These are phyloP conservation scores for Sporothrix humicola DNA, from an alignment of 2,329 filamentous ascomycete species.

Conservation along the genomic window DNA sequence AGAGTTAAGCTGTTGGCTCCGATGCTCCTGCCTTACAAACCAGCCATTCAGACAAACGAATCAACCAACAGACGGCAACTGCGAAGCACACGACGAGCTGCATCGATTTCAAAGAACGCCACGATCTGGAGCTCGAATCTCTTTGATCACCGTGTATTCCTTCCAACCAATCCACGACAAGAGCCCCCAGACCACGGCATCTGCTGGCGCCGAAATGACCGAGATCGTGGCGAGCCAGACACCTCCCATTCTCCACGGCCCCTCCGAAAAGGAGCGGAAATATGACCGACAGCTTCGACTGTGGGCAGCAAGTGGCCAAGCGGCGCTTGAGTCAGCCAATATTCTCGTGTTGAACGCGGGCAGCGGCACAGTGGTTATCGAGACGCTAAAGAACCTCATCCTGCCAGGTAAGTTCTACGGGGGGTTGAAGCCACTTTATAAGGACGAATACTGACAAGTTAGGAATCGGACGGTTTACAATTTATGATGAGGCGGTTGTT, in stretches of 20 bases:
- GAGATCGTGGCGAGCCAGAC: conserved; percentile 54
- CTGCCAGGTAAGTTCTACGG: conserved; percentile 67
- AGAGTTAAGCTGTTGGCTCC: neutral
- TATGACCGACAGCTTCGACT: conserved; percentile 95
- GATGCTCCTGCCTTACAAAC: conserved; percentile 14
- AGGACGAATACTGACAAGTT: neutral
- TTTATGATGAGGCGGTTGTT: conserved; percentile 81
- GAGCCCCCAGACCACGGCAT: neutral
- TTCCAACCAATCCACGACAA: neutral
- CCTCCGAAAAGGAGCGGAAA: conserved; percentile 70
- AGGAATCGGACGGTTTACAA: conserved; percentile 90
- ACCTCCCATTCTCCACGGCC: conserved; percentile 57
- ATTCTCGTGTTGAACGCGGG: conserved; percentile 90
- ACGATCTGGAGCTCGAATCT: neutral
- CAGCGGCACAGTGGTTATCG: conserved; percentile 83
- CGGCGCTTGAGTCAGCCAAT: conserved; percentile 86
- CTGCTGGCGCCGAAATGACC: conserved; percentile 46
- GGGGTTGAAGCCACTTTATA: too few relatives aligned
- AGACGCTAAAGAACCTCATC: conserved; percentile 96
- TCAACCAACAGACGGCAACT: neutral
- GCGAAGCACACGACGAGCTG: conserved; percentile 4
- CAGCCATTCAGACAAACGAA: conserved; percentile 11
- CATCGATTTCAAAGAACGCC: too few relatives aligned
- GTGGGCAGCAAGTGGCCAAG: conserved; percentile 92
- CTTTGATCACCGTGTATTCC: neutral